Percentiles rank a stretch among this genome's conserved stretches.
phyloP scores from a whole-genome alignment of 371 early-diverging fungal genomes.

The Rhizomucor pusillus region DNA sequence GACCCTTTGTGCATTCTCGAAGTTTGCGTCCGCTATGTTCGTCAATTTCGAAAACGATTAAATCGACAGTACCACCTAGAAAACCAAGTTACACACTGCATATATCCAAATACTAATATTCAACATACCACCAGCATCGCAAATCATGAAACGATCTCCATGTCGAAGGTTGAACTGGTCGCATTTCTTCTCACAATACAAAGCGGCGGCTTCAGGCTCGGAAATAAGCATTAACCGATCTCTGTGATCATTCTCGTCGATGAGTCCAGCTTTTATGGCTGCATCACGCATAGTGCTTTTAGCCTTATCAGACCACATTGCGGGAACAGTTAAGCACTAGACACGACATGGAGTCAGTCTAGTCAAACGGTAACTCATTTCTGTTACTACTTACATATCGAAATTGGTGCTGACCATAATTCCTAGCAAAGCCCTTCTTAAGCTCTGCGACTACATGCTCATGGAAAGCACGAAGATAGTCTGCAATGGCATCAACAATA shows the following conservation, averaged over 20 bases:
- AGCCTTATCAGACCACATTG: slow-evolving; percentile 53
- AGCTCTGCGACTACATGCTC: slow-evolving; percentile 50
- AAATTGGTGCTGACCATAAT: slow-evolving; percentile 38
- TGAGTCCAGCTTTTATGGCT: slow-evolving; percentile 44
- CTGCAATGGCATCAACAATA: slow-evolving; percentile 50
- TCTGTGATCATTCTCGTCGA: slow-evolving; percentile 37
- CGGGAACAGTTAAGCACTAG: slow-evolving; percentile 53
- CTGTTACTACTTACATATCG: slow-evolving; percentile 31
- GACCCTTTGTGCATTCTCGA: slow-evolving; percentile 57
- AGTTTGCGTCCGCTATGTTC: slow-evolving; percentile 33
- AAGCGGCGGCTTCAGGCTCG: slow-evolving; percentile 51
- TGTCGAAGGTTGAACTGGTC: slow-evolving; percentile 47
- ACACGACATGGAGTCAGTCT: background rate
- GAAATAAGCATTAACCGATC: slow-evolving; percentile 45
- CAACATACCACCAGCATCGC: slow-evolving; percentile 50
- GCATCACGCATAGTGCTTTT: slow-evolving; percentile 54
- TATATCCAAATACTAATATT: background rate
- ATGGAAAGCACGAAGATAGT: slow-evolving; percentile 53
- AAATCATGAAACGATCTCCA: slow-evolving; percentile 54
- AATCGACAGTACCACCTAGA: slow-evolving; percentile 35
- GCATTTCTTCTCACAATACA: slow-evolving; percentile 51
- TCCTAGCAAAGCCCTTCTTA: slow-evolving; percentile 41
- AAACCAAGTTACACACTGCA: background rate
- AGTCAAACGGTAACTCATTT: background rate
- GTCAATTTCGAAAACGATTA: slow-evolving; percentile 39